These are phyloP conservation scores for Boeremia lycopersici DNA, from an alignment of 2,329 filamentous ascomycete species.

Conservation along the genomic window DNA sequence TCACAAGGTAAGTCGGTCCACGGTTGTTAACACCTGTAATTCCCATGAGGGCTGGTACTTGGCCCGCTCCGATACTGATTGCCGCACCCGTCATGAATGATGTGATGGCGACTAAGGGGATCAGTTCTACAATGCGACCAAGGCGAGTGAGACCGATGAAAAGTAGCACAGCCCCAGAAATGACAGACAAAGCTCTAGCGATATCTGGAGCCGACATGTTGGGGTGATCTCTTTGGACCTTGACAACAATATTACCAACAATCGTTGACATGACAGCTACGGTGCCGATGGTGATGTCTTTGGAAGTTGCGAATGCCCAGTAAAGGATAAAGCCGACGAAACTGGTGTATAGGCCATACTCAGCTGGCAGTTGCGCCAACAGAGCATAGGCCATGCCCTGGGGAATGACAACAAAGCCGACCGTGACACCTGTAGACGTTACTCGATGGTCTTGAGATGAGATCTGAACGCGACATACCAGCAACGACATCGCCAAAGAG, in stretches of 20 bases:
- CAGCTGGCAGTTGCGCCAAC: conserved; percentile 76
- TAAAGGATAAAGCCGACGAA: conserved; percentile 96
- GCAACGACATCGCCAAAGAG: conserved; percentile 86
- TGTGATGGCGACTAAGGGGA: conserved; percentile 86
- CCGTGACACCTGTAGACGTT: conserved; percentile 63
- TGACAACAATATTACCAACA: conserved; percentile 78
- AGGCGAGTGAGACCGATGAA: conserved; percentile 79
- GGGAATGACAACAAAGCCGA: conserved; percentile 83
- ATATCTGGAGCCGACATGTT: conserved; percentile 58
- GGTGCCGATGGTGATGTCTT: conserved; percentile 98
- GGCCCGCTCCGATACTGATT: conserved; percentile 83
- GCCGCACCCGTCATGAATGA: conserved; percentile 99
- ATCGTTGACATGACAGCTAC: conserved; percentile 96
- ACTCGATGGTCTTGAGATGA: not conserved
- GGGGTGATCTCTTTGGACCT: conserved; percentile 60
- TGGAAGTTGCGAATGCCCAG: conserved; percentile 98
- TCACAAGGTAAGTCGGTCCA: conserved; percentile 78
- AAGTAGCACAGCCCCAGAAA: conserved; percentile 79
- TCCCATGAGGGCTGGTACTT: conserved; percentile 82
- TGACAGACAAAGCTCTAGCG: conserved; percentile 78
- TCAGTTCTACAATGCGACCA: conserved; percentile 93
- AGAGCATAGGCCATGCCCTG: conserved; percentile 95
- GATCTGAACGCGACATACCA: conserved; percentile 58
- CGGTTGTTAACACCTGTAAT: conserved; percentile 76
- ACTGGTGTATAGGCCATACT: conserved; percentile 91